phyloP scores from a whole-genome alignment of 1,284 basidiomycete genomes.

The Leccinum olivaceoglutinosum region DNA sequence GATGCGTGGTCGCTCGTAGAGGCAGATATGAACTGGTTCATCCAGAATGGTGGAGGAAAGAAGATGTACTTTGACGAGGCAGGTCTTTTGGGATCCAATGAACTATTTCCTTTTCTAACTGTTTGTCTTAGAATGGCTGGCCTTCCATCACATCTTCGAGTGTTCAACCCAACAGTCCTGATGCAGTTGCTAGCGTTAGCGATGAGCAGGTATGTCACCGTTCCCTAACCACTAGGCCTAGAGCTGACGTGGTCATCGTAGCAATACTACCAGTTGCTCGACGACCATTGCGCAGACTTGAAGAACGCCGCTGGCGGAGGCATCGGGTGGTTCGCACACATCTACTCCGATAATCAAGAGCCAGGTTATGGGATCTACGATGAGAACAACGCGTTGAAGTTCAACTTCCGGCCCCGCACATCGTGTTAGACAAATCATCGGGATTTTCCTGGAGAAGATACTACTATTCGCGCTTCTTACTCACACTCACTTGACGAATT shows the following conservation, averaged over 20 bases:
- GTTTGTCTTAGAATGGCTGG: constrained; percentile 58
- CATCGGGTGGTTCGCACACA: constrained; percentile 77
- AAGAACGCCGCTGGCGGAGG: constrained; percentile 56
- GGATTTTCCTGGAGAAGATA: constrained; percentile 1
- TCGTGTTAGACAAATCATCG: constrained; percentile 31
- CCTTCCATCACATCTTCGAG: constrained; percentile 54
- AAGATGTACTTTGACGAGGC: constrained; percentile 72
- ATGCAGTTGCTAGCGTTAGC: constrained; percentile 49
- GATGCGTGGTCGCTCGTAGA: constrained; percentile 56
- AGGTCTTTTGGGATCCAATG: constrained; percentile 5
- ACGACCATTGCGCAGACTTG: constrained; percentile 54
- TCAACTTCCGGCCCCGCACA: constrained; percentile 47
- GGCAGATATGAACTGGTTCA: constrained; percentile 59
- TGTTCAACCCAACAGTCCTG: constrained; percentile 51
- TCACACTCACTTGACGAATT: constrained; percentile 3
- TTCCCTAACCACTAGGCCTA: neutral
- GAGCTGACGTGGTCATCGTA: constrained; percentile 17
- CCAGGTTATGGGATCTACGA: constrained; percentile 65
- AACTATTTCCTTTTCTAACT: neutral
- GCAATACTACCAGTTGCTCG: constrained; percentile 58
- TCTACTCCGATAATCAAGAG: constrained; percentile 62
- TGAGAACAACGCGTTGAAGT: constrained; percentile 43
- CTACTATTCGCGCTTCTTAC: neutral
- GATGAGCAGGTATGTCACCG: constrained; percentile 46
- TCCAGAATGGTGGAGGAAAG: constrained; percentile 52